Evolutionary conservation across 495 filamentous ascomycete genomes (phyloP).

Genomic region (Venustampulla echinocandica): DNA sequence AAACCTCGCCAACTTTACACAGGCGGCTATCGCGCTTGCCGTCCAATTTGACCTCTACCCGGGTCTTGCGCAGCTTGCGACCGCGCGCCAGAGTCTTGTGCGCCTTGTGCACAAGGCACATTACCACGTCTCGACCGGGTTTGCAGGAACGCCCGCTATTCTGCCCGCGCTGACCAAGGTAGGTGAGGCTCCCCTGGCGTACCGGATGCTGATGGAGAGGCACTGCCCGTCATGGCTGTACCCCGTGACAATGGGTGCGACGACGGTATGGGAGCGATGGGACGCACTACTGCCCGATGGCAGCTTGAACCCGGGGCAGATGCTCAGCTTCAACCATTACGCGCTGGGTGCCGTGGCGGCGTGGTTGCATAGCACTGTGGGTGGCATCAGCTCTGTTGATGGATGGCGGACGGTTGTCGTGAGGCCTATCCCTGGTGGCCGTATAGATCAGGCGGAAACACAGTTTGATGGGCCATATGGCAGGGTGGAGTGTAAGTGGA

Average conservation of each 20-base stretch:
- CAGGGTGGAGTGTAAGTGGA: not conserved
- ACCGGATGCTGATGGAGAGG: conserved; percentile 20
- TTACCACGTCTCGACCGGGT: conserved; percentile 45
- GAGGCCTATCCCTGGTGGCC: conserved; percentile 23
- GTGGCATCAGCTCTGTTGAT: conserved; percentile 25
- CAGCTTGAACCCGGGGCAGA: conserved; percentile 39
- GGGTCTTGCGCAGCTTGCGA: conserved; percentile 19
- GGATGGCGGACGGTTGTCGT: conserved; percentile 30
- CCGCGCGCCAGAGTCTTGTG: conserved; percentile 25
- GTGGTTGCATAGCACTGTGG: conserved; percentile 26
- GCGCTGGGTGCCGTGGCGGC: conserved; percentile 33
- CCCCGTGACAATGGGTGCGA: conserved; percentile 41
- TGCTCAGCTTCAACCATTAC: conserved; percentile 51
- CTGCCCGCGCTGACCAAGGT: conserved; percentile 33
- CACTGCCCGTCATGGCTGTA: conserved; percentile 40
- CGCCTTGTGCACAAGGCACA: conserved; percentile 30
- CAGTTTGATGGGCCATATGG: not conserved
- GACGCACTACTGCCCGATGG: conserved; percentile 44
- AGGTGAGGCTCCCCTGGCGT: conserved; percentile 27
- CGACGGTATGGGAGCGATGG: conserved; percentile 48
- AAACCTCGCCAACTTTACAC: conserved; percentile 35
- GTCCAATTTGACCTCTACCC: conserved; percentile 38
- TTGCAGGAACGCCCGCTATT: conserved; percentile 45
- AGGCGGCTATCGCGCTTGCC: conserved; percentile 38
- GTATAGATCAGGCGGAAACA: conserved; percentile 23